A percentile compares a stretch with the other conserved stretches of the same genome.
Conservation (phyloP, 2,329 filamentous ascomycete species). For the Penicillium sp. region DNA sequence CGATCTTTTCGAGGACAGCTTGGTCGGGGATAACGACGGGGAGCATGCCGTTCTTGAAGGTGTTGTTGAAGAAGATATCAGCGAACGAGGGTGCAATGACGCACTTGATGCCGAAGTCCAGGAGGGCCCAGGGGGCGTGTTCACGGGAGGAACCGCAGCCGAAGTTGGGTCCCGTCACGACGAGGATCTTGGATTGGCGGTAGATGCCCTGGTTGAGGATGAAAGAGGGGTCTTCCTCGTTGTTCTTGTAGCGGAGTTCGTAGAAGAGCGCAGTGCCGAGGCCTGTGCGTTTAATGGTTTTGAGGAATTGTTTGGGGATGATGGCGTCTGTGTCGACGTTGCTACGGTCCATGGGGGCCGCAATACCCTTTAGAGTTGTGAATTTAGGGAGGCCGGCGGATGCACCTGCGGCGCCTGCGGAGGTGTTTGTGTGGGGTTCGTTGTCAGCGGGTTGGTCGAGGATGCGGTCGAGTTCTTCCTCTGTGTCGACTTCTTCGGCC, state of each 20-base stretch:
- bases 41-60: slow-evolving; percentile 99
- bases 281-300: slow-evolving; percentile 97
- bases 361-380: slow-evolving; percentile 79
- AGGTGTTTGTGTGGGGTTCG: slow-evolving; percentile 66
- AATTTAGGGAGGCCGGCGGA: slow-evolving; percentile 80
- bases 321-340: slow-evolving; percentile 99
- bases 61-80: slow-evolving; percentile 99
- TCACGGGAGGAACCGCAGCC: slow-evolving; percentile 92
- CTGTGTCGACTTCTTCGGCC: slow-evolving; percentile 62
- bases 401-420: slow-evolving; percentile 45
- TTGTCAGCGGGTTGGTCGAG: slow-evolving; percentile 68
- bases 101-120: slow-evolving; percentile 95
- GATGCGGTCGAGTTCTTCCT: slow-evolving; percentile 68
- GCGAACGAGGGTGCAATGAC: slow-evolving; percentile 87
- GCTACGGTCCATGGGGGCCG: slow-evolving; percentile 81
- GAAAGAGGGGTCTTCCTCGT: slow-evolving; percentile 77
- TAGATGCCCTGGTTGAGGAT: slow-evolving; percentile 91
- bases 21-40: slow-evolving; percentile 77
- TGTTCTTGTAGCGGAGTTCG: slow-evolving; percentile 78
- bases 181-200: slow-evolving; percentile 82
- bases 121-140: slow-evolving; percentile 94
- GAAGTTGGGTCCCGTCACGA: slow-evolving; percentile 91
- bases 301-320: slow-evolving; percentile 98
- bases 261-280: slow-evolving; percentile 88
- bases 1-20: slow-evolving; percentile 69